Evolutionary conservation across 2,329 filamentous ascomycete species (phyloP), one percentile per base, ranked within the genome.

Genomic region (Ophiosphaerella narmari): DNA sequence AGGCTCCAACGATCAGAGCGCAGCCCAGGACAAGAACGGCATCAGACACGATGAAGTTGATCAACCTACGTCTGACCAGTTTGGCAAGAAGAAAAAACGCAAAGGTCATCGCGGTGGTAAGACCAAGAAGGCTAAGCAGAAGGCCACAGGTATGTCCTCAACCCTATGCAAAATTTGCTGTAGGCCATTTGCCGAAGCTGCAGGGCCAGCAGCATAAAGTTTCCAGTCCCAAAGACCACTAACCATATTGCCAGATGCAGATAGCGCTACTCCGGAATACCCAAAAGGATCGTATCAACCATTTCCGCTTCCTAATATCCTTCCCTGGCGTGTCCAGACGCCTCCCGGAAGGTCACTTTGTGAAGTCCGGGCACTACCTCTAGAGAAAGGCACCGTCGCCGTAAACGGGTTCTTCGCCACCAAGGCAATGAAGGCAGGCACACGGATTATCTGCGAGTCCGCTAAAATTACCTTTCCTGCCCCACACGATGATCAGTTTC

Each of bases 371-470:
- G 26, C 13, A 36, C 26, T 29, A 8, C 18, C 4, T 29, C 4
- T 6, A 8, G 26, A 11, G 11, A 7, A 29, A 11, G 26, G 26
- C 6, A 6, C 11, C 26, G 18, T 9, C n/a, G 16, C 23, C n/a
- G 14, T 11, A 41, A 48, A 8, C 33, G 54, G 50, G 8, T 16
- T 57, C 26, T 60, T 60, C 31, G 57, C 59, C 6, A 57, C 39
- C 1, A 23, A 42, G 14, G 14, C 18, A 11, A 56, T 62, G 24
- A 2, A 37, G 13, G 21, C 18, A 35, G 59, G 57, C 34, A 60
- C 53, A 1, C 57, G 59, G 24, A 52, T 62, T 33, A 59, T 62
- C 23, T 45, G 37, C 18, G 59, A 62, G 33, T 52, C 41, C 9
- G 48, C 54, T 1, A 2, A 57, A 3, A 39, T 60, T 24, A 42